Conservation (phyloP, 1,139 yeast species). For the Chernovozyma sophiae-reginae region DNA sequence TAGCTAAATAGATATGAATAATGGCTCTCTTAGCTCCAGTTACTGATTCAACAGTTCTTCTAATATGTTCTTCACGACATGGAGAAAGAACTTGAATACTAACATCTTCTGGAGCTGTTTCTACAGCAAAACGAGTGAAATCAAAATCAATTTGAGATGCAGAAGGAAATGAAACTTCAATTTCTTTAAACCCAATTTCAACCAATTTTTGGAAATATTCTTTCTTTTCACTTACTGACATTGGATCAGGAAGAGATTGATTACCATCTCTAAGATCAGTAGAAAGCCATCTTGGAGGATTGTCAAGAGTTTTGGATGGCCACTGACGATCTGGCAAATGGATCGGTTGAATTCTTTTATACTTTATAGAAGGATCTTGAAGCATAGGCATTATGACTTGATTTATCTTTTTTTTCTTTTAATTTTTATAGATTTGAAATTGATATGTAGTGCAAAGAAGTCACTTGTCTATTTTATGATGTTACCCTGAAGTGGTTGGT, state of each 20-base stretch:
- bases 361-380: slow-evolving; percentile 75
- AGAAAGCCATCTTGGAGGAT: slow-evolving; percentile 94
- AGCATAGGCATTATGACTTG: slow-evolving; percentile 42
- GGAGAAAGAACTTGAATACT: slow-evolving; percentile 89
- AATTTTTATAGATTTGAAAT: no score
- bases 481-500: no score
- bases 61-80: slow-evolving; percentile 84
- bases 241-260: slow-evolving; percentile 96
- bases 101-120: slow-evolving; percentile 90
- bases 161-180: slow-evolving; percentile 94
- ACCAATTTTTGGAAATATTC: slow-evolving; percentile 79
- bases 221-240: slow-evolving; percentile 87
- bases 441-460: no score
- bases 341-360: slow-evolving; percentile 64
- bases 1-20: slow-evolving; percentile 86
- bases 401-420: no score
- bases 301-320: slow-evolving; percentile 73
- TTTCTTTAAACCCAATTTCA: slow-evolving; percentile 93
- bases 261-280: slow-evolving; percentile 97
- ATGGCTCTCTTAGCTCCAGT: slow-evolving; percentile 89
- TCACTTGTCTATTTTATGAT: no score
- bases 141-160: slow-evolving; percentile 96
- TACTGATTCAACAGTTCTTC: slow-evolving; percentile 83
- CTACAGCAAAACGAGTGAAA: slow-evolving; percentile 89
- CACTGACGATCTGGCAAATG: slow-evolving; percentile 75